Base-by-base conservation (phyloP, 139 green algal species). In the Chlorella sp. region DNA sequence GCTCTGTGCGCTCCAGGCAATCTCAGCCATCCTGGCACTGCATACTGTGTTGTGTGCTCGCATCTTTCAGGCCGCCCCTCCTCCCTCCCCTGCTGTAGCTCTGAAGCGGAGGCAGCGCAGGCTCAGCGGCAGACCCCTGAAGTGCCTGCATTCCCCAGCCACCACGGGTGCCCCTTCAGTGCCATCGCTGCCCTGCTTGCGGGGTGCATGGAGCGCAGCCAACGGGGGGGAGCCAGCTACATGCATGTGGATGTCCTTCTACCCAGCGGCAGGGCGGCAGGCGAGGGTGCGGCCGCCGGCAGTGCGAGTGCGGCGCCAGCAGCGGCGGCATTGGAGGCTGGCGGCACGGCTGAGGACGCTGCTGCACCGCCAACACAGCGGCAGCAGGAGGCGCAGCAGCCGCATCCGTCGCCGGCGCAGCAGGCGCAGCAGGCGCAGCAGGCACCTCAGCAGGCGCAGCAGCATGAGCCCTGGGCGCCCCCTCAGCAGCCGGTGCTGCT, bases 171-270 rank as follows among this genome's bases (percentile, higher is more conserved):
- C 9, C 75, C 86, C 4, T 89, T 89, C 28, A 60, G 34, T n/a
- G 86, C 86, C 1, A 39, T 89, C 22, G 86, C 75, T 32, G 75
- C 75, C 24, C n/a, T 89, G 75, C 75, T 89, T 34, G 86, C 75
- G 12, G 75, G 21, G 22, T 37, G 39, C 21, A 0, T 89, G 53
- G 21, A 89, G 86, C 86, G 75, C 15, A 53, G 53, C 5, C 48
- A 89, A n/a, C 68, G 79, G 32, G 68, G 36, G 11, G 69, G 40
- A 0, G 69, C 57, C 37, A 79, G 30, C 15, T 37, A 79, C 28
- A 40, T 64, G 0, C 83, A 87, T 21, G 61, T 87, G 0, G 83
- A 87, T 32, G 37, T 87, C 36, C 80, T 69, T 32, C 80, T 85
- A 30, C 80, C 83, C 3, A 24, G 26, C n/a, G 61, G 24, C 39